Base-by-base conservation (phyloP, 2,329 filamentous ascomycete species). In the Penicillium brasilianum region DNA sequence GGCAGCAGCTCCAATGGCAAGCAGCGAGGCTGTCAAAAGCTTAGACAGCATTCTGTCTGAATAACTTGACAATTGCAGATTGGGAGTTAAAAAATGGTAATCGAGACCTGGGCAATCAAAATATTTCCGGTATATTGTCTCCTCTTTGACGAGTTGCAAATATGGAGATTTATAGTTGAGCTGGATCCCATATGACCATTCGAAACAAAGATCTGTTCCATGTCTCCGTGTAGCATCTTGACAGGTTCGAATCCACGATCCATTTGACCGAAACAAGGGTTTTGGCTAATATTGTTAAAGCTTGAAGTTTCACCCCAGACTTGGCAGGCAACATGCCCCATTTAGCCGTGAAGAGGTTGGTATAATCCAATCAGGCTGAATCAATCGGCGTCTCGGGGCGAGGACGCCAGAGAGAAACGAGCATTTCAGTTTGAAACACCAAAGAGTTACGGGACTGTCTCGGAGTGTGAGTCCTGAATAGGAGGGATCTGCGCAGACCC, bases 281-380 rank as follows among this genome's bases (percentile, higher is more conserved):
- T 62, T 63, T 60, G 62, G 56, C 57, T 62, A 60, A 63, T 60
- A 16, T n/a, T 2, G 11, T 20, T 37, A 1, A 39, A 44, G n/a
- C 20, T 22, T 55, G 30, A 60, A 58, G 37, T 39, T 49, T 46
- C 54, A 43, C 39, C 34, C 18, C 22, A 22, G 14, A 36, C 11
- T 22, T 48, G 49, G 13, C 34, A 18, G 46, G 20, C 44, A 55
- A 49, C 32, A 20, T 37, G n/a, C n/a, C 14, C 20, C 11, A 11
- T 55, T 60, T 61, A 66, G 58, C 62, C 59, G 57, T 63, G 55
- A 58, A 57, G 50, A 64, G 55, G n/a, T 25, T 18, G 14, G 9
- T 37, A 18, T 13, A 8, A 34, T 18, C 18, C 14, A 57, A 61
- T 66, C 61, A 63, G 60, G 49, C 62, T 65, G 60, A 63, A 66